These are phyloP conservation scores for Neostapfia colusana DNA, from an alignment of 176 grass and related monocot species.

Conservation along the genomic window DNA sequence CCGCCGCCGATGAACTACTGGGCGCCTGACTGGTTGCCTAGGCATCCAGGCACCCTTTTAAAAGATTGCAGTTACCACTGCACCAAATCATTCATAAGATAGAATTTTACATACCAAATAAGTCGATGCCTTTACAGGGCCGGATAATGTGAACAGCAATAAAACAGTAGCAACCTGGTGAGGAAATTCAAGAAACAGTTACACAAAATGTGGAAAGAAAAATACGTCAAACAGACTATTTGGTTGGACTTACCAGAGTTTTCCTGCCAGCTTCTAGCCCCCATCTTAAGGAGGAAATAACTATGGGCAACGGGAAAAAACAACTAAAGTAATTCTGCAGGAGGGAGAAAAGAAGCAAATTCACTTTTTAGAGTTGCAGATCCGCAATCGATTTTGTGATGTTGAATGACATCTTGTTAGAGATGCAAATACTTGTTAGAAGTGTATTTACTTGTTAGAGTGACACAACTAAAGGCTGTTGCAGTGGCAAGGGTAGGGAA, in stretches of 20 bases:
- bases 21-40: too few species aligned
- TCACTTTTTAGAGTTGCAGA: neutral
- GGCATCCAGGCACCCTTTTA: too few species aligned
- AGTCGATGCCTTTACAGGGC: slow-evolving; percentile 87
- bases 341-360: neutral
- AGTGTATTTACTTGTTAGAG: neutral
- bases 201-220: neutral
- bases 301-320: slow-evolving; percentile 89
- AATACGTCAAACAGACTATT: slow-evolving; percentile 14
- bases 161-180: slow-evolving; percentile 81
- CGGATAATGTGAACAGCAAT: slow-evolving; percentile 80
- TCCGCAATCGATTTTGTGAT: neutral
- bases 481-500: neutral
- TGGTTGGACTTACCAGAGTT: slow-evolving; percentile 65
- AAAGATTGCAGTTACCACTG: neutral
- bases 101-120: slow-evolving; percentile 59
- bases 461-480: neutral
- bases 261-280: slow-evolving; percentile 76
- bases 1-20: too few species aligned
- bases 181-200: slow-evolving; percentile 22
- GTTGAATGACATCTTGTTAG: neutral
- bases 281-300: slow-evolving; percentile 95
- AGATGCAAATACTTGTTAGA: too few species aligned
- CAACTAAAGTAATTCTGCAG: slow-evolving; percentile 90
- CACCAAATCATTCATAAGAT: neutral